A percentile compares a stretch with the other conserved stretches of the same genome.
Evolutionary conservation across 176 grass and related monocot genomes (phyloP).

Genomic region (Bonia amplexicaulis): DNA sequence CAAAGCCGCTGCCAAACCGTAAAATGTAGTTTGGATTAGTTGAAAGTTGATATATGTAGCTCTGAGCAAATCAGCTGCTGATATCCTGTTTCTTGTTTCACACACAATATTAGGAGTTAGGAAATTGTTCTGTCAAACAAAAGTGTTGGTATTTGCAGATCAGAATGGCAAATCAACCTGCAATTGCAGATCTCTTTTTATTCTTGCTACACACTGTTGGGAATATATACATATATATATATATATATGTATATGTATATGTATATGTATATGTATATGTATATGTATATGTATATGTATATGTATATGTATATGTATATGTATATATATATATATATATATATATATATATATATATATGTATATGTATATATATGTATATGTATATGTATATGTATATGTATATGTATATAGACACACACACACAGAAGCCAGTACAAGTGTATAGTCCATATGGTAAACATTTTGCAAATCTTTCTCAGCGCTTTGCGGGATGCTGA

Average conservation of each 20-base stretch:
- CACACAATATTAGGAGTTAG: neutral
- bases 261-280: no score
- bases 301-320: no score
- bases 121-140: neutral
- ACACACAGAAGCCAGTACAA: neutral
- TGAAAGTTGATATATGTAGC: neutral
- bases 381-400: no score
- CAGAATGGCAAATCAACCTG: conserved; percentile 5
- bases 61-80: neutral
- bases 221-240: no score
- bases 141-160: neutral
- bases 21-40: conserved; percentile 16
- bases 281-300: no score
- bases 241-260: no score
- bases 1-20: conserved; percentile 30
- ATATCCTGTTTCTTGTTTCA: neutral
- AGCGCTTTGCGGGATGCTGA: neutral
- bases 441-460: neutral
- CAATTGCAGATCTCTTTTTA: neutral
- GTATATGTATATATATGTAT: no score
- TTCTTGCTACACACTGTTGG: neutral
- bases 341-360: no score
- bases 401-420: no score
- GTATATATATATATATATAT: no score
- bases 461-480: neutral